Percentiles rank a stretch among this genome's conserved stretches.
Conservation (phyloP, 495 filamentous ascomycete species). For the Baudoinia panamericana region DNA sequence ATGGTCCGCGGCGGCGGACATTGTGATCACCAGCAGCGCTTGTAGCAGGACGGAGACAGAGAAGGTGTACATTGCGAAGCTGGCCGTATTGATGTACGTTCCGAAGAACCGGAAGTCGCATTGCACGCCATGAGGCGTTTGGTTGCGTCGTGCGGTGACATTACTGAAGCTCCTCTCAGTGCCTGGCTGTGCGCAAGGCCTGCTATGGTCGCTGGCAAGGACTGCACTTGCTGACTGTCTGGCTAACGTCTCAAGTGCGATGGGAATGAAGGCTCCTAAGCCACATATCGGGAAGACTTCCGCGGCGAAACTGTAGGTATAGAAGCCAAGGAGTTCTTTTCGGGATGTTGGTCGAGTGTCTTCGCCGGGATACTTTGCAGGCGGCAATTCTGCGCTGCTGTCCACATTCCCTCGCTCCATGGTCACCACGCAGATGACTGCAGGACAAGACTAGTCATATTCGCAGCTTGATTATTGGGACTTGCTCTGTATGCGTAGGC, state of each 20-base stretch:
- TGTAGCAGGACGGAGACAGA: constrained; percentile 82
- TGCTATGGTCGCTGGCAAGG: constrained; percentile 15
- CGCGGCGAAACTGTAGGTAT: constrained; percentile 92
- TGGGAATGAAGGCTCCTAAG: constrained; percentile 90
- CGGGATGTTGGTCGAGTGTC: constrained; percentile 76
- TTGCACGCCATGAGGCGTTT: constrained; percentile 36
- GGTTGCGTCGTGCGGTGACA: too few species aligned
- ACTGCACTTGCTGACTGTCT: constrained; percentile 41
- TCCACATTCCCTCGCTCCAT: too few species aligned
- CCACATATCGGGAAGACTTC: constrained; percentile 90
- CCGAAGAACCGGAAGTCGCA: constrained; percentile 77
- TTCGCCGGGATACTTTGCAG: constrained; percentile 60
- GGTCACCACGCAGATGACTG: too few species aligned
- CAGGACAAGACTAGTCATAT: too few species aligned
- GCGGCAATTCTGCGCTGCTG: too few species aligned
- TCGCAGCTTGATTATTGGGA: too few species aligned
- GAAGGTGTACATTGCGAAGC: constrained; percentile 97
- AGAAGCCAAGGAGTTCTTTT: constrained; percentile 87
- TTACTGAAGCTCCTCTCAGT: too few species aligned
- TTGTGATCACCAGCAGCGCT: constrained; percentile 80
- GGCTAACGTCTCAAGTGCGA: constrained; percentile 84
- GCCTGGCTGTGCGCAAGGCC: constrained; percentile 5
- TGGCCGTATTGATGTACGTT: constrained; percentile 82
- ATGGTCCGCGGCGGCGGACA: constrained; percentile 92
- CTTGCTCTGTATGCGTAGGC: too few species aligned